Conservation (phyloP, 768 basidiomycete species). For the Brasilioporus rufonigricans region DNA sequence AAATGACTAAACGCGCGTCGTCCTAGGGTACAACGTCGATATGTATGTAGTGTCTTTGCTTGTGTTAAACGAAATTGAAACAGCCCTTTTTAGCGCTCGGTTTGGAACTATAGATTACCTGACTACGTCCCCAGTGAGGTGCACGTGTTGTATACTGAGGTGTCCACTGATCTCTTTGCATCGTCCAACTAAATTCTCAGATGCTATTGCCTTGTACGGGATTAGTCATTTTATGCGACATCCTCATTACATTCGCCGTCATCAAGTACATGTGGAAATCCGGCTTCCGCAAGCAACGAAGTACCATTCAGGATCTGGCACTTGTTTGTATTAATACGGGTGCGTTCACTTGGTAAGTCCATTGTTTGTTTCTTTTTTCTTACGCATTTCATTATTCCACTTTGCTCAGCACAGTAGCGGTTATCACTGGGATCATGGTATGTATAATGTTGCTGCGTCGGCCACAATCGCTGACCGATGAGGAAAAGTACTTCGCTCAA, state of each 20-base stretch:
- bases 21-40: not conserved
- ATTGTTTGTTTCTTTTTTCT: not conserved
- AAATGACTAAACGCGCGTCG: not conserved
- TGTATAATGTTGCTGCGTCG: not conserved
- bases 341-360: conserved; percentile 10
- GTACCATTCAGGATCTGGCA: conserved; percentile 7
- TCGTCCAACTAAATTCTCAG: not conserved
- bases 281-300: conserved; percentile 9
- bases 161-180: not conserved
- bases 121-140: not conserved
- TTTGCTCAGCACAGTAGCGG: not conserved
- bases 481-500: conserved; percentile 4
- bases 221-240: not conserved
- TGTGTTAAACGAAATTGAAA: not conserved
- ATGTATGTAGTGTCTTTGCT: not conserved
- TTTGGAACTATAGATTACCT: not conserved
- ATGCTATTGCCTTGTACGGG: not conserved
- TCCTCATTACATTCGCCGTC: not conserved
- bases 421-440: conserved; percentile 4
- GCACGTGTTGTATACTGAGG: not conserved
- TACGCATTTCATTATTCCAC: not conserved
- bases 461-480: not conserved
- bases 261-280: conserved; percentile 21
- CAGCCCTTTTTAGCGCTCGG: not conserved
- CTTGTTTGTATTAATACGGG: conserved; percentile 14